Base-by-base conservation (phyloP, 352 stramenopile species). In the Chrysophaeum taylorii region DNA sequence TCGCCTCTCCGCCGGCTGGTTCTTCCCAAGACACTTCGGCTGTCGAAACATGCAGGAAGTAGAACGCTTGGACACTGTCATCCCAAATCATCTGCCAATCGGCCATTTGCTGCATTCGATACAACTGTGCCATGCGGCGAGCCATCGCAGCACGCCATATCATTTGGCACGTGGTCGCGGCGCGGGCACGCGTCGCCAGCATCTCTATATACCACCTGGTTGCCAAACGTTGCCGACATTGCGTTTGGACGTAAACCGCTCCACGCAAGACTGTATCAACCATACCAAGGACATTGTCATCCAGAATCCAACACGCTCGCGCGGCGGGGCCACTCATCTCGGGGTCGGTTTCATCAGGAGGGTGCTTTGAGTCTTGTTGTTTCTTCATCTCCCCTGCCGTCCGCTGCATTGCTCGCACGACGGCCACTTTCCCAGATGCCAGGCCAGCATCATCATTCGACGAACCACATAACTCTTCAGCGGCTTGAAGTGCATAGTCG, bases 51-150 rank as follows among this genome's bases (percentile, higher is more conserved):
- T 66, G 2, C 2, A 45, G 35, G 35, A 66, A 66, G 57, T 66
- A 66, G 27, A 66, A 66, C 15, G 57, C 57, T 5, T 35, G 12
- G 5, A n/a, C 31, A 2, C 5, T 36, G 33, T 25, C 35, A 36
- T 66, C 57, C 12, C n/a, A 45, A 36, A 66, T 31, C 57, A 66
- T 66, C 33, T 66, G 57, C 57, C 57, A 66, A 31, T 2, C 2
- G 12, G 57, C 57, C 33, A 2, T 5, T n/a, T 66, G 57, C 57
- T 66, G 57, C 33, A 36, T n/a, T 9, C 35, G 57, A 23, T 27
- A 45, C 12, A 66, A 18, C 31, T 18, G 1, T 18, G 57, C 31
- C 2, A 66, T 2, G 33, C 33, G 33, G 33, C 57, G 31, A 31
- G 57, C 57, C 2, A 33, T 2, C 2, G n/a, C 57, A 18, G 12